phyloP scores from a whole-genome alignment of 495 filamentous ascomycete genomes.

The Penicillium arizonense region DNA sequence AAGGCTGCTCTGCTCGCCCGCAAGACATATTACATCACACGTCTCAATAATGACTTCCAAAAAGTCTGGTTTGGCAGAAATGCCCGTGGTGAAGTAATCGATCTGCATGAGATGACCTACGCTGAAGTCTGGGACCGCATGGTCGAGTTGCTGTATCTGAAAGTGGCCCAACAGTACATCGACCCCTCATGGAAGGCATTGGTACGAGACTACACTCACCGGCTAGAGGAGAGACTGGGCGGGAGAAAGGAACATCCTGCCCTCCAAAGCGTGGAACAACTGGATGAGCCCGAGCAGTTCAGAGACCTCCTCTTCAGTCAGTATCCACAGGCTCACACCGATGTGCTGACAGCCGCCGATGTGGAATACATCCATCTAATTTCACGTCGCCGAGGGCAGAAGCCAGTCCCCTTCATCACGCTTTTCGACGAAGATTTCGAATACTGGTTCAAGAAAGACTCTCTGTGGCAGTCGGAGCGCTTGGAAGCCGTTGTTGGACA shows the following conservation, averaged over 20 bases:
- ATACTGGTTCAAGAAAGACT: conserved; percentile 44
- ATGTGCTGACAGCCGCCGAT: background rate
- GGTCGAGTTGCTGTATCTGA: conserved; percentile 35
- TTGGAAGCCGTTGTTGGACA: conserved; percentile 35
- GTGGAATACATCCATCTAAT: background rate
- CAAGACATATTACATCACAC: conserved; percentile 24
- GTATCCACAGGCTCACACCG: background rate
- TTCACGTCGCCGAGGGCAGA: conserved; percentile 20
- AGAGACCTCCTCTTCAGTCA: background rate
- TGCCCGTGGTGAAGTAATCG: conserved; percentile 18
- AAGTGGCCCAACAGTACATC: conserved; percentile 33
- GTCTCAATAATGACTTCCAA: conserved; percentile 35
- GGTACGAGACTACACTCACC: conserved; percentile 24
- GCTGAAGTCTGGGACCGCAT: conserved; percentile 29
- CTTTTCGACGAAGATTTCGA: conserved; percentile 42
- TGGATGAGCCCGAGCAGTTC: background rate
- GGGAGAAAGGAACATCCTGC: conserved; percentile 10
- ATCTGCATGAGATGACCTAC: conserved; percentile 41
- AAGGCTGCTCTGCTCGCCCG: conserved; percentile 22
- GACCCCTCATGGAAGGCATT: conserved; percentile 30
- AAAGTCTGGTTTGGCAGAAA: conserved; percentile 40
- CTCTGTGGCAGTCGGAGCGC: conserved; percentile 42
- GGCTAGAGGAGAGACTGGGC: conserved; percentile 25
- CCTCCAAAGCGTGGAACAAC: background rate
- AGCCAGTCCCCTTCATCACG: conserved; percentile 27